Conservation (phyloP, 129 eudicot genomes). For the Flaveria robusta region DNA sequence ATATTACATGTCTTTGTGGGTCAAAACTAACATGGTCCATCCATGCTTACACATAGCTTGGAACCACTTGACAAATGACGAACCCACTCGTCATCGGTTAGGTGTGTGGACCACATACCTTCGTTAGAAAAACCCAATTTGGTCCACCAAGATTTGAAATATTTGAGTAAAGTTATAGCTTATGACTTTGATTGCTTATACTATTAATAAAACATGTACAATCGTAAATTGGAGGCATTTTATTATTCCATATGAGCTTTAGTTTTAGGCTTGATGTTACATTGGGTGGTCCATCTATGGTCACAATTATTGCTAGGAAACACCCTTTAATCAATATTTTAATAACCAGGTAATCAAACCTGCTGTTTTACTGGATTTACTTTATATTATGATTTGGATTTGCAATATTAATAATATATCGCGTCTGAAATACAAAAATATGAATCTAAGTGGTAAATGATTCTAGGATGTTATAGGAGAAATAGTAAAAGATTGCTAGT, state of each 20-base stretch:
- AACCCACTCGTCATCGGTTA: background rate
- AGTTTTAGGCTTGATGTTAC: background rate
- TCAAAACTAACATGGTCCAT: background rate
- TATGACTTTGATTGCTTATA: constrained; percentile 5
- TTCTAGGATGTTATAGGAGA: no score
- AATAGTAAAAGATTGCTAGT: no score
- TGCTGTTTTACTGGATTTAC: no score
- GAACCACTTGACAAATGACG: background rate
- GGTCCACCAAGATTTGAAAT: background rate
- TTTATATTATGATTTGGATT: no score
- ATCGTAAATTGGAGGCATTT: constrained; percentile 10
- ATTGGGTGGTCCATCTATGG: background rate
- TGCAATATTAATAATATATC: no score
- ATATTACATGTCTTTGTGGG: background rate
- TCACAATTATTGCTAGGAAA: background rate
- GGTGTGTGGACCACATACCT: background rate
- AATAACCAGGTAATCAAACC: no score
- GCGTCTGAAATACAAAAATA: no score
- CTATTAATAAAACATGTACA: background rate
- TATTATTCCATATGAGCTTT: background rate
- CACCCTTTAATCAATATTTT: background rate
- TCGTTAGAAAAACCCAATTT: background rate
- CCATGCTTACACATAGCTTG: background rate
- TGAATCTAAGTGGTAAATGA: no score
- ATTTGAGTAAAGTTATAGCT: background rate